Base-by-base conservation (phyloP, 495 filamentous ascomycete genomes). In the Penicillium samsonianum region DNA sequence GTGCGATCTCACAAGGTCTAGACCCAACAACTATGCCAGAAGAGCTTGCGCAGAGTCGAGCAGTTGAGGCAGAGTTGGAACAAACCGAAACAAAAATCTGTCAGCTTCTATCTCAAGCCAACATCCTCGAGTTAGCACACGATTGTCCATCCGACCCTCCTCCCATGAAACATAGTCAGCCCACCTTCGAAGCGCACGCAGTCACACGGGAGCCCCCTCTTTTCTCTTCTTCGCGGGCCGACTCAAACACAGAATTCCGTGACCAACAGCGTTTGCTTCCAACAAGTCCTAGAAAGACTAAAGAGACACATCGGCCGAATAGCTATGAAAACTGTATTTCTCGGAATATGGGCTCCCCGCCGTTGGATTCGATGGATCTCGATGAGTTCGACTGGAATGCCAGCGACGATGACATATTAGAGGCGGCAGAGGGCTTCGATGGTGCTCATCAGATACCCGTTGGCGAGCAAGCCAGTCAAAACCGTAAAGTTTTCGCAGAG, bases 401-500 rank as follows among this genome's bases (percentile, higher is more conserved):
- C 26, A 87, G 87, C 59, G 88, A 90, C 52, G 87, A 87, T 19
- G 87, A 88, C 6, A 82, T 91, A 74, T 72, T 89, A 16, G 84
- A 87, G 51, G 75, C 79, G 48, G 82, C 83, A 5, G 76, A 83
- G 31, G 73, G 81, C 61, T 66, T 87, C 31, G 82, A 89, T 50
- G 70, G 79, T 53, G 73, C 69, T 30, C 69, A 75, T 17, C 59
- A 74, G 26, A 53, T 65, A 1, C 55, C 67, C 11, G 50, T 49
- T 4, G 57, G 57, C 9, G 67, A 73, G 22, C 57, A 60, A 49
- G 60, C 65, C 16, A 49, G 58, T 16, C 64, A 69, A 49, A 62
- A 59, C 50, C 74, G 82, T 9, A 65, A 73, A 31, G 77, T 80
- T 14, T 80, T 87, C 58, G 75, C 74, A 17, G 82, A 85, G 67